A percentile compares a stretch with the other conserved stretches of the same genome.
phyloP scores from a whole-genome alignment of 2,329 filamentous ascomycete species.

The Stagonosporopsis rhizophila region DNA sequence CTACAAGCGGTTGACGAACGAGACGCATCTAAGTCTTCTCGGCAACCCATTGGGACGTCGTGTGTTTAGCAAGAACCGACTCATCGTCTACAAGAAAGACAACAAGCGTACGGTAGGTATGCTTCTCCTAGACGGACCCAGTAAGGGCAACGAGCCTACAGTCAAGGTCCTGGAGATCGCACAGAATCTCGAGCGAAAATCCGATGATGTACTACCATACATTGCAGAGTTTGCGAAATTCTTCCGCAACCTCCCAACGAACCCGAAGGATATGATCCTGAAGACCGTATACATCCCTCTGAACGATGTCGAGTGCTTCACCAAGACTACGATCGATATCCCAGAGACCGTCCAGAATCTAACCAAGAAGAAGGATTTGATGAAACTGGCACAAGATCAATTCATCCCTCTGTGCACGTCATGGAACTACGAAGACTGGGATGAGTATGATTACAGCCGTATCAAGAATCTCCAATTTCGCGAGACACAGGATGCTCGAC shows the following conservation, averaged over 20 bases:
- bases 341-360: slow-evolving; percentile 53
- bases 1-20: slow-evolving; percentile 78
- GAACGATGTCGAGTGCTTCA: slow-evolving; percentile 83
- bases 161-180: slow-evolving; percentile 83
- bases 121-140: slow-evolving; percentile 76
- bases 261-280: slow-evolving; percentile 70
- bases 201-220: slow-evolving; percentile 88
- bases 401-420: slow-evolving; percentile 72
- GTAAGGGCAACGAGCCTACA: slow-evolving; percentile 69
- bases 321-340: slow-evolving; percentile 67
- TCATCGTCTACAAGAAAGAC: slow-evolving; percentile 84
- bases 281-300: slow-evolving; percentile 75
- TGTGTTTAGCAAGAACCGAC: slow-evolving; percentile 75
- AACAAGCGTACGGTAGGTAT: slow-evolving; percentile 84
- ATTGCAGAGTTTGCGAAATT: slow-evolving; percentile 72
- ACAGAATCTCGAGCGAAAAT: slow-evolving; percentile 71
- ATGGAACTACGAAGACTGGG: slow-evolving; percentile 79
- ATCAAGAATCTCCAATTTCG: slow-evolving; percentile 84
- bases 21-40: slow-evolving; percentile 78
- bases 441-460: slow-evolving; percentile 81
- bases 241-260: slow-evolving; percentile 72
- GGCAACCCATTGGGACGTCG: slow-evolving; percentile 82
- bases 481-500: slow-evolving; percentile 77
- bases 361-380: slow-evolving; percentile 60
- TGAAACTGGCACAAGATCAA: slow-evolving; percentile 70